Percentiles rank a stretch among this genome's conserved stretches.
phyloP scores from a whole-genome alignment of 805 yeast genomes.

The Pichia insulana region DNA sequence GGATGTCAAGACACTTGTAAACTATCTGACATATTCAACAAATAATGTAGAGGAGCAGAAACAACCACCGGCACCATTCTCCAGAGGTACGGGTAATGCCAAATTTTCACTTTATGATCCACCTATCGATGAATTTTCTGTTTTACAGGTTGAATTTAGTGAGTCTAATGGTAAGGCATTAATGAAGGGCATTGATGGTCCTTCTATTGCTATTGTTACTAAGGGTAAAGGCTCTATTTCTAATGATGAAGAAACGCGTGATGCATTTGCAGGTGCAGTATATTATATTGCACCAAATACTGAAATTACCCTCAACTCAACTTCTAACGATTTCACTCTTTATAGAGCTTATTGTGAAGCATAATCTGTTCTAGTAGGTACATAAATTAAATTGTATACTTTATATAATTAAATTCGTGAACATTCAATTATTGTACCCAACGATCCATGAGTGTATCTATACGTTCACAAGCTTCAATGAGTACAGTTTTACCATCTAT shows the following conservation, averaged over 20 bases:
- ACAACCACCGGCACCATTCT: conserved; percentile 56
- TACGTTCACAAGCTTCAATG: conserved; percentile 70
- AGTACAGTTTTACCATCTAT: conserved; percentile 38
- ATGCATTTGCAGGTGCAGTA: conserved; percentile 64
- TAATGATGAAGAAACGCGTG: conserved; percentile 34
- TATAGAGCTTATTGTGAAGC: conserved; percentile 90
- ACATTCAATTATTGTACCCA: conserved; percentile 7
- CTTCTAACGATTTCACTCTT: conserved; percentile 50
- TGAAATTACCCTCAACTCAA: conserved; percentile 47
- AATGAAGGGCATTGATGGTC: conserved; percentile 66
- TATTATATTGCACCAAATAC: conserved; percentile 78
- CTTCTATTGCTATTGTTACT: conserved; percentile 78
- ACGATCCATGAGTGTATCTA: conserved; percentile 45
- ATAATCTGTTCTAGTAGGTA: conserved; percentile 12
- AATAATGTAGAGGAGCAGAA: conserved; percentile 90
- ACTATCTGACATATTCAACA: conserved; percentile 82
- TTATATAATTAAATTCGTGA: background rate
- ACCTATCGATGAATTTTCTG: conserved; percentile 94
- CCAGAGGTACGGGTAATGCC: conserved; percentile 60
- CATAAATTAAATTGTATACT: background rate
- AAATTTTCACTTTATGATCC: conserved; percentile 73
- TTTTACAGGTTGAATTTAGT: conserved; percentile 69
- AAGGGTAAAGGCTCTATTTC: conserved; percentile 62
- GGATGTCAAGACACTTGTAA: conserved; percentile 84
- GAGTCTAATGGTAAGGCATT: conserved; percentile 39